These are phyloP conservation scores for Melanogaster broomeanus DNA, from an alignment of 768 basidiomycete genomes.

Conservation along the genomic window DNA sequence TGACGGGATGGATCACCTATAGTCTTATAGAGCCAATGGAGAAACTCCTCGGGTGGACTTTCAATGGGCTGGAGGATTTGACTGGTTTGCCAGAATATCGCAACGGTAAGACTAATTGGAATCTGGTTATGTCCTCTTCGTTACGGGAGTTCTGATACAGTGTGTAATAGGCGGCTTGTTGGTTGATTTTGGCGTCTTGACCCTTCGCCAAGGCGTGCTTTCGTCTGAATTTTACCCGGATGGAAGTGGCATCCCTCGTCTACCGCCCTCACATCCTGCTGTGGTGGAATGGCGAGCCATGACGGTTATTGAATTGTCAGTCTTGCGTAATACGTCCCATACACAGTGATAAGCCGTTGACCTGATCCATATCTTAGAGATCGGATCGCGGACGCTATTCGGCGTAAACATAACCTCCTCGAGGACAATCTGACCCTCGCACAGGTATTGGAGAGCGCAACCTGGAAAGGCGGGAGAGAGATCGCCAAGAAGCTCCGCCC, in stretches of 20 bases:
- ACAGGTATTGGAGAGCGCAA: constrained; percentile 91
- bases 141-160: background rate
- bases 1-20: constrained; percentile 93
- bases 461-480: constrained; percentile 96
- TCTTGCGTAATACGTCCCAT: constrained; percentile 13
- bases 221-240: constrained; percentile 46
- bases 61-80: constrained; percentile 82
- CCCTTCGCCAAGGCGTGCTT: constrained; percentile 59
- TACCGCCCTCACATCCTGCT: constrained; percentile 80
- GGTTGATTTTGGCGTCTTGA: constrained; percentile 79
- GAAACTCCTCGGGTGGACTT: constrained; percentile 72
- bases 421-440: constrained; percentile 66
- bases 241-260: constrained; percentile 51
- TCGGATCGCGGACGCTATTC: constrained; percentile 72
- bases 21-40: constrained; percentile 85
- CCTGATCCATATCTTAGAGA: constrained; percentile 56
- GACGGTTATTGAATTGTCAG: constrained; percentile 90
- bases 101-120: constrained; percentile 55
- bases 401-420: constrained; percentile 53
- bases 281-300: constrained; percentile 96
- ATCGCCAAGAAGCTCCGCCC: constrained; percentile 81
- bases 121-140: constrained; percentile 1
- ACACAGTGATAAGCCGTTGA: constrained; percentile 1
- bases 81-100: constrained; percentile 96
- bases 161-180: constrained; percentile 72